Base-by-base conservation (phyloP, 2,329 filamentous ascomycete species). In the Stachybotrys chartarum region DNA sequence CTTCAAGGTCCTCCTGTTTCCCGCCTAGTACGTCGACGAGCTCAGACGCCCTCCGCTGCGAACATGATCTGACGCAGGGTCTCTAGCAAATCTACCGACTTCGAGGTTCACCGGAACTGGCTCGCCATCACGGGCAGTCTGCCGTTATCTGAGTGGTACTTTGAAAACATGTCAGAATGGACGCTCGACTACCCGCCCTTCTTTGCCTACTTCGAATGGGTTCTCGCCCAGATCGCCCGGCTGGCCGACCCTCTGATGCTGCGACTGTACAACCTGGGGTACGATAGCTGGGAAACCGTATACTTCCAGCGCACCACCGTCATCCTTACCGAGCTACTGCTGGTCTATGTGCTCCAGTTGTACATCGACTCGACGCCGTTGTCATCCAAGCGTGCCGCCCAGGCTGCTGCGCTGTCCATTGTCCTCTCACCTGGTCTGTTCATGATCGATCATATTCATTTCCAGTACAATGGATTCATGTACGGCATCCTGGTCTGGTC, bases 91-190 rank as follows among this genome's bases (percentile, higher is more conserved):
- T 99, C 94, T 6, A 99, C 94, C 64, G 94, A 99, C 72, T 99
- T 99, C 66, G 94, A 99, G 73, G 94, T 99, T 55, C 94, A 99
- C 74, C 87, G 94, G 61, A 99, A 99, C 77, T 99, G 94, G 94
- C 85, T 99, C 46, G 94, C 94, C 60, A 91, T 97, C 63, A 97
- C 94, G 5, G 81, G 96, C 73, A 96, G 89, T 58, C 80, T 97
- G 18, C 90, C 93, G 3, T 74, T 92, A 52, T 85, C 88, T 71
- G 80, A 95, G 63, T 99, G 94, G 94, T 99, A 99, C 74, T 92
- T 87, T 68, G 94, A 99, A 79, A 88, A 92, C 75, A 96, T 92
- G 2, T 99, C 94, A 57, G 91, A 97, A 90, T 99, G 94, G 94
- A 99, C 94, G 0, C 86, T 99, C 67, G 94, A 99, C 75, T 99